Evolutionary conservation across 148 eudicot species (phyloP), one percentile per base, ranked within the genome.

Genomic region (Chenopodium formosanum): DNA sequence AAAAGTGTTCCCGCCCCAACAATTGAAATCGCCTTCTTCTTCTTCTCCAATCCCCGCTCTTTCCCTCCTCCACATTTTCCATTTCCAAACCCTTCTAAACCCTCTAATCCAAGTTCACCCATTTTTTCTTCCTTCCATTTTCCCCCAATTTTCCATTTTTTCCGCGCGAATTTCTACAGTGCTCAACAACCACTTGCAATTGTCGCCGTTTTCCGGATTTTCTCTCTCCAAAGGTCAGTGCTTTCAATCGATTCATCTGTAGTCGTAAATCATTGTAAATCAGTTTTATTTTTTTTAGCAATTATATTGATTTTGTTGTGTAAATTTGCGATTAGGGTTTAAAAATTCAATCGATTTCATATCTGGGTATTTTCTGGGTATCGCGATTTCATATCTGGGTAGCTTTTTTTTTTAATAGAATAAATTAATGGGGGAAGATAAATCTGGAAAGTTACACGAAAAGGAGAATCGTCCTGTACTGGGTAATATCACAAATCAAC

Each of bases 401-500:
- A 32, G 64, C 70, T 67, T 34, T 53, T 77, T 53, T 77, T 31
- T 31, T 31, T 19, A 5, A 58, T 71, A 4, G 52, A 40, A 73
- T 53, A 12, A 40, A 66, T 40, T 13, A 20, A 92, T 89, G 95
- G 79, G 83, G 40, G 88, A 83, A 40, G 83, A 70, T 68, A 87
- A 83, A 76, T 58, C 81, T 82, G 85, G 82, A 23, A 86, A 82
- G 58, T 16, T 82, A 62, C 78, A 19, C 4, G 53, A 32, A 32
- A 78, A 78, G 1, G 77, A 67, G 52, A 34, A 40, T 7, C 87
- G 92, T 71, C 74, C 79, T 7, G 87, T 68, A 19, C 76, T 94
- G 34, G 91, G 88, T 1, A 90, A 92, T 81, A 81, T 94, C 25
- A 89, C 92, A 1, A 94, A 94, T 85, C 89, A 84, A 66, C 46